Conservation (phyloP, 306 rosid genomes). For the Citrullus amarus region DNA sequence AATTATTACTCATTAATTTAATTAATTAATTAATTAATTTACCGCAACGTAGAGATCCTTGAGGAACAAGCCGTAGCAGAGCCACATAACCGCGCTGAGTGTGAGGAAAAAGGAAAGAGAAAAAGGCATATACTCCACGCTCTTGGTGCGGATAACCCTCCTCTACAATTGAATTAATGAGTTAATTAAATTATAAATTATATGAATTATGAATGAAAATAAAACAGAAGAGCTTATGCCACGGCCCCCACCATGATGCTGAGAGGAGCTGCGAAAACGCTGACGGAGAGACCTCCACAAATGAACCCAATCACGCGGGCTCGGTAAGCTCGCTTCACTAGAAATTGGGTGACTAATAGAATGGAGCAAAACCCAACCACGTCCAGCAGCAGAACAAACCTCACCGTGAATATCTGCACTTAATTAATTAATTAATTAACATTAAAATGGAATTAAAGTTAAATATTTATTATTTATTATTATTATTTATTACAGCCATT, state of each 20-base stretch:
- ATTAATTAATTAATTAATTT: too few species aligned
- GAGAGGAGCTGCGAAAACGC: conserved; percentile 89
- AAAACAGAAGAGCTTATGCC: too few species aligned
- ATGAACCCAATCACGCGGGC: conserved; percentile 62
- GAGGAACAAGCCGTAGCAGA: conserved; percentile 74
- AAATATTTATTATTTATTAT: too few species aligned
- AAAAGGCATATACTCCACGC: conserved; percentile 97
- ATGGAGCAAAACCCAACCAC: conserved; percentile 56
- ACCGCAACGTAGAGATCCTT: conserved; percentile 69
- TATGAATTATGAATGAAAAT: too few species aligned
- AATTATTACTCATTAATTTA: too few species aligned
- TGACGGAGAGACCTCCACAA: conserved; percentile 52
- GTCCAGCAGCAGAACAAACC: conserved; percentile 52
- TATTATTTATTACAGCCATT: too few species aligned
- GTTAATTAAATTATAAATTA: too few species aligned
- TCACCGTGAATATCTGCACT: conserved; percentile 38
- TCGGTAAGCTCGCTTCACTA: conserved; percentile 37
- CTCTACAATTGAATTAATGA: conserved; percentile 13
- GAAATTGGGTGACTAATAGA: conserved; percentile 42
- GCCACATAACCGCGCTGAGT: conserved; percentile 80
- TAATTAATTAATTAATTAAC: too few species aligned
- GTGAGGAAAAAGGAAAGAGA: conserved; percentile 65
- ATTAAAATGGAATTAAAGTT: too few species aligned
- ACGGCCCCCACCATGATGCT: conserved; percentile 28
- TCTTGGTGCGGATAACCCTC: conserved; percentile 50